Evolutionary conservation across 331 rosid genomes (phyloP), one percentile per base, ranked within the genome.

Genomic region (Quercus lobata): DNA sequence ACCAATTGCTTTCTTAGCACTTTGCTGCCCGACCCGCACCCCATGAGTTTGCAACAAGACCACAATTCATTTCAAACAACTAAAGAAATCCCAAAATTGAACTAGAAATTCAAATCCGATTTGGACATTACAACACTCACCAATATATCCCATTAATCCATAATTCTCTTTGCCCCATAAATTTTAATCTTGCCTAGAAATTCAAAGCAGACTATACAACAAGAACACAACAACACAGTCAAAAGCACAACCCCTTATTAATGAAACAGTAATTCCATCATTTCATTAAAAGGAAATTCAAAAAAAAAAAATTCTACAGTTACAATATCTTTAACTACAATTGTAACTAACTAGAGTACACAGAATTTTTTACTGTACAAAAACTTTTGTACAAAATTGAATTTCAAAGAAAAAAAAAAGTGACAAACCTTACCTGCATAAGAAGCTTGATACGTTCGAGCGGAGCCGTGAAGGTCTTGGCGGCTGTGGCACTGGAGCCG

Each of bases 371-470:
- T 57, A 57, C 11, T 12, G 32, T 30, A 18, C 34, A 37, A 6
- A 2, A 35, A 7, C 0, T 35, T 52, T 62, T 53, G 46, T 58
- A 34, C 74, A 57, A 52, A 17, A 41, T 25, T 35, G 22, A 37
- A 65, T 9, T 30, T 6, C 72, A 73, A 41, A 37, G 16, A 5
- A 62, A 32, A 32, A 4, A 69, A 61, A 11, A 54, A 55, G 37
- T 4, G 21, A 80, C 37, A 19, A 72, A 52, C 44, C 44, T 35
- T 35, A 89, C 98, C 98, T 92, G 97, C 96, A 95, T 92, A 71
- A 92, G 98, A 83, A 92, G 88, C 89, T 95, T 92, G 87, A 95
- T 87, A 46, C 97, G 96, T 84, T 95, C 97, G 11, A 95, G 92
- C 1, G 97, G 97, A 46, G 98, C 94, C 7, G 97, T 95, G 52